phyloP scores from a whole-genome alignment of 75 land plant genomes.

The Chamaecyparis obtusa region DNA sequence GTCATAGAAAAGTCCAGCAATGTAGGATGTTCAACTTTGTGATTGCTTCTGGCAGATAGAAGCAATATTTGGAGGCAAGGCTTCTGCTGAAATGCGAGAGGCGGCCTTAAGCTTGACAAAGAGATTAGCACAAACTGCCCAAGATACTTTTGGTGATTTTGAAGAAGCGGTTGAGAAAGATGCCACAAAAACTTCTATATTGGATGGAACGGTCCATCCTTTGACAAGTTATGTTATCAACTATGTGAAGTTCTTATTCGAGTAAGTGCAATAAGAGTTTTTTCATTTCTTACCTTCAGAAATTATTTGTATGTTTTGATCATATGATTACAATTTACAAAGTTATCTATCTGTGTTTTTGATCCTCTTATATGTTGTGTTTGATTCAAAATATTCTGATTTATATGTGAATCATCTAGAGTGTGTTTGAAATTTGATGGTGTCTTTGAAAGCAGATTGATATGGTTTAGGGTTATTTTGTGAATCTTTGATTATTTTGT shows the following conservation, averaged over 20 bases:
- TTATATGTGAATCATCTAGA: not conserved
- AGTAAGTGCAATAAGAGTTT: conserved; percentile 51
- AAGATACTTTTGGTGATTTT: conserved; percentile 91
- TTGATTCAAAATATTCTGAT: not conserved
- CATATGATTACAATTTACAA: not conserved
- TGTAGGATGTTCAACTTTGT: not conserved
- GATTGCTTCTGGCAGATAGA: conserved; percentile 46
- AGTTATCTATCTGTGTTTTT: not conserved
- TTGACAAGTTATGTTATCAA: conserved; percentile 96
- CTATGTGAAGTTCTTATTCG: conserved; percentile 90
- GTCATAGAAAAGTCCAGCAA: not conserved
- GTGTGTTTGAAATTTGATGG: not conserved
- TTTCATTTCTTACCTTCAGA: not conserved
- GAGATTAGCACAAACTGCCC: conserved; percentile 83
- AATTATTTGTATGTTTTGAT: not conserved
- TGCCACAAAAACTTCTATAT: conserved; percentile 80
- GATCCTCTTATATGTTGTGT: not conserved
- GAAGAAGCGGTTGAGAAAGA: conserved; percentile 96
- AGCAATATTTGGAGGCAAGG: conserved; percentile 66
- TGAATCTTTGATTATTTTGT: not conserved
- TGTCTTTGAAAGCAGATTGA: not conserved
- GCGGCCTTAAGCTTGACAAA: conserved; percentile 68
- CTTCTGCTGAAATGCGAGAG: conserved; percentile 73
- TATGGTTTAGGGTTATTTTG: not conserved
- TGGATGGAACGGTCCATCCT: conserved; percentile 96